These are phyloP conservation scores for Oryza coarctata DNA, from an alignment of 176 grass and related monocot genomes.

Conservation along the genomic window DNA sequence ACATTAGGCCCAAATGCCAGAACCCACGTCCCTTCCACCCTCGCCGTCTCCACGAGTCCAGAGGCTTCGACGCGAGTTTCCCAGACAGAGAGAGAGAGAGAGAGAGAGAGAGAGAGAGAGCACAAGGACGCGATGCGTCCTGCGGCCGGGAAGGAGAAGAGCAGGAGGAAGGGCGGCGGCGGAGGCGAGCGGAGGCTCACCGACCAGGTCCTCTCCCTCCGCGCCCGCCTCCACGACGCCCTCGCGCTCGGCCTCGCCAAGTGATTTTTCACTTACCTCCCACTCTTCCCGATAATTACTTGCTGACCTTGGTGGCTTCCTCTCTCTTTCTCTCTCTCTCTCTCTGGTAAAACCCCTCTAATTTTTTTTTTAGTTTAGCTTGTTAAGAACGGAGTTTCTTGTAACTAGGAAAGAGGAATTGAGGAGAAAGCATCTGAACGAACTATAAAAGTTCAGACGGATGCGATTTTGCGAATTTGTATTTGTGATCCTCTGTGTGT, in stretches of 20 bases:
- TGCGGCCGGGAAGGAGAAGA: constrained; percentile 40
- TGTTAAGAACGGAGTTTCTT: neutral
- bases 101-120: too few relatives aligned
- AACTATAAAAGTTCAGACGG: neutral
- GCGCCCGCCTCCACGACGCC: constrained; percentile 54
- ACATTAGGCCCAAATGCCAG: too few relatives aligned
- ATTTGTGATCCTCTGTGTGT: neutral
- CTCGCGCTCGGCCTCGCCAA: constrained; percentile 58
- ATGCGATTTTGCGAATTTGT: neutral
- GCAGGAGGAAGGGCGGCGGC: constrained; percentile 35
- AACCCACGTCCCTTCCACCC: too few relatives aligned
- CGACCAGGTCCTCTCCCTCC: constrained; percentile 50
- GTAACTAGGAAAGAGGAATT: neutral
- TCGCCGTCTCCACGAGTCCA: too few relatives aligned
- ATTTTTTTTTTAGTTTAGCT: neutral
- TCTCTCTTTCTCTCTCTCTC: too few relatives aligned
- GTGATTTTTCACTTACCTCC: constrained; percentile 15
- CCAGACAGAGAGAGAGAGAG: too few relatives aligned
- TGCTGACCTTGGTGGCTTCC: neutral
- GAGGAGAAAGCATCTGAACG: too few relatives aligned
- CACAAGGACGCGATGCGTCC: constrained; percentile 50
- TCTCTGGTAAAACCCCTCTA: too few relatives aligned
- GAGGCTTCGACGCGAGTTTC: too few relatives aligned
- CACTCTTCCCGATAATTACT: neutral
- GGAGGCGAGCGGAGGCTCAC: constrained; percentile 25